Evolutionary conservation across 2,329 filamentous ascomycete genomes (phyloP).

Genomic region (Didymosphaeria variabile): DNA sequence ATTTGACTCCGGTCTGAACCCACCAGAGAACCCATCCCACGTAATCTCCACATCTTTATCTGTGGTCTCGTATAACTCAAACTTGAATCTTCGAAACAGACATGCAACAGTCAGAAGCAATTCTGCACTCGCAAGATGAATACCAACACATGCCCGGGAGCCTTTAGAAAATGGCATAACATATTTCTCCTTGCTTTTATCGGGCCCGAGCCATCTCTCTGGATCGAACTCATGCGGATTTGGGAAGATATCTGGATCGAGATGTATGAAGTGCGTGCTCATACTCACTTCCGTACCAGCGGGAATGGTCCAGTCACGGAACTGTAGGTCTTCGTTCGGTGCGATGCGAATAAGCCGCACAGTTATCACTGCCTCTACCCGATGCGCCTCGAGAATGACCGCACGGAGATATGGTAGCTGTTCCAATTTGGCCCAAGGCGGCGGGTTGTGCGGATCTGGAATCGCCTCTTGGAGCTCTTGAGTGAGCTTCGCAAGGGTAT

Average conservation of each 20-base stretch:
- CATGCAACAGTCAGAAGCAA: background rate
- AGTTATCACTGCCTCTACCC: background rate
- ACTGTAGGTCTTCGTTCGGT: slow-evolving; percentile 12
- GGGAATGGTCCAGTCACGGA: slow-evolving; percentile 15
- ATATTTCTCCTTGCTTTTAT: background rate
- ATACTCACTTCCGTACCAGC: slow-evolving; percentile 13
- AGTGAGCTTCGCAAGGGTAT: slow-evolving; percentile 4
- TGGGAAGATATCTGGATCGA: background rate
- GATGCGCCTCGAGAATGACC: slow-evolving; percentile 19
- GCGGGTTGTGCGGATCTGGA: slow-evolving; percentile 14
- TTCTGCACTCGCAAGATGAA: slow-evolving; percentile 2
- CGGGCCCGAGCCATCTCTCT: slow-evolving; percentile 23
- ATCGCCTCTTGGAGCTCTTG: slow-evolving; percentile 29
- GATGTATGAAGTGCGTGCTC: background rate
- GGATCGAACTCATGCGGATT: slow-evolving; percentile 19
- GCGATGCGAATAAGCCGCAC: slow-evolving; percentile 12
- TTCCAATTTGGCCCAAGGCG: slow-evolving; percentile 22
- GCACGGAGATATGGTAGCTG: slow-evolving; percentile 37
- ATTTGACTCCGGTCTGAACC: background rate
- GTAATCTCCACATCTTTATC: slow-evolving; percentile 3
- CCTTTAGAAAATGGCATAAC: slow-evolving; percentile 2
- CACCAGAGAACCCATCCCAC: background rate
- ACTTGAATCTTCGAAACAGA: slow-evolving; percentile 6
- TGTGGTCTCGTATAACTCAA: slow-evolving; percentile 8
- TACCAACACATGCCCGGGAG: background rate